phyloP scores from a whole-genome alignment of 768 basidiomycete species.

The Tricholoma sp. region DNA sequence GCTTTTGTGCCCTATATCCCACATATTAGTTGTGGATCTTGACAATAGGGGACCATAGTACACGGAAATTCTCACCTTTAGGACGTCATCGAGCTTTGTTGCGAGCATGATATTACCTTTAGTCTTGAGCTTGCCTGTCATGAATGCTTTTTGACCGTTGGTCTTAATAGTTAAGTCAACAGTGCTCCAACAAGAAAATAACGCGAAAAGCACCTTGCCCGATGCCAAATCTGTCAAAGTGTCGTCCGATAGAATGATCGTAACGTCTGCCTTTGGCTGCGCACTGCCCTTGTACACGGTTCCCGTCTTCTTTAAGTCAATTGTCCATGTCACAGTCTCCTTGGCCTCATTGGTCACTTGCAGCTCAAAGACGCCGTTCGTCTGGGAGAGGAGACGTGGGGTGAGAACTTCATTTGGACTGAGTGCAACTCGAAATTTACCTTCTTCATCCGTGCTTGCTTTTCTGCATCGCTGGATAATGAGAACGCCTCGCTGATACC shows the following conservation, averaged over 20 bases:
- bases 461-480: slow-evolving; percentile 54
- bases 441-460: slow-evolving; percentile 70
- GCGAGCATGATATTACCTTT: slow-evolving; percentile 92
- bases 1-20: slow-evolving; percentile 34
- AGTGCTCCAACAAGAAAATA: background rate
- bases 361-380: slow-evolving; percentile 85
- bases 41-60: background rate
- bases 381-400: slow-evolving; percentile 34
- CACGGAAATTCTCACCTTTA: slow-evolving; percentile 52
- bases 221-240: slow-evolving; percentile 65
- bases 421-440: slow-evolving; percentile 23
- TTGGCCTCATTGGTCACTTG: slow-evolving; percentile 69
- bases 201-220: slow-evolving; percentile 50
- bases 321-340: slow-evolving; percentile 78
- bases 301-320: slow-evolving; percentile 87
- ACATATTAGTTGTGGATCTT: background rate
- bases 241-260: slow-evolving; percentile 73
- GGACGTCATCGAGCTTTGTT: slow-evolving; percentile 80
- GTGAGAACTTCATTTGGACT: background rate
- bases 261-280: slow-evolving; percentile 76
- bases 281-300: slow-evolving; percentile 69
- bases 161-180: slow-evolving; percentile 36
- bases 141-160: slow-evolving; percentile 93
- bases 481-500: slow-evolving; percentile 48
- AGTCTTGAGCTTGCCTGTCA: slow-evolving; percentile 92